These are phyloP conservation scores for Blumeriella jaapii DNA, from an alignment of 2,329 filamentous ascomycete species.

Conservation along the genomic window DNA sequence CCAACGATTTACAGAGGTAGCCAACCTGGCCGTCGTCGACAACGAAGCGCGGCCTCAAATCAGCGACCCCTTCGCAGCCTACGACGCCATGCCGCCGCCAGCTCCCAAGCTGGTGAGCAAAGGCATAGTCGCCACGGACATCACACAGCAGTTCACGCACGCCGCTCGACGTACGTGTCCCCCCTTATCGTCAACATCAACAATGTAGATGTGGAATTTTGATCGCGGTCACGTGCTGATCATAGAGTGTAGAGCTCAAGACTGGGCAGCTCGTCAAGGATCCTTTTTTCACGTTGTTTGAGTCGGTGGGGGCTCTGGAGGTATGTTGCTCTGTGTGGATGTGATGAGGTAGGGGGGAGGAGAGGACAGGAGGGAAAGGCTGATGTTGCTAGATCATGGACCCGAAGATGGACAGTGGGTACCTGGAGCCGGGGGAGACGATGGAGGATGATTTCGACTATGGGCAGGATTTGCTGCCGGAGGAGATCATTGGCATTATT, in stretches of 20 bases:
- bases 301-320: slow-evolving; percentile 81
- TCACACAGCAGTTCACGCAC: slow-evolving; percentile 42
- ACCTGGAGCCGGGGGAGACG: slow-evolving; percentile 64
- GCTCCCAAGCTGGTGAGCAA: slow-evolving; percentile 27
- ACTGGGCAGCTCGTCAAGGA: slow-evolving; percentile 86
- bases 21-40: slow-evolving; percentile 22
- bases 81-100: slow-evolving; percentile 21
- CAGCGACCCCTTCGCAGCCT: slow-evolving; percentile 19
- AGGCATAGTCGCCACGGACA: slow-evolving; percentile 45
- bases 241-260: slow-evolving; percentile 45
- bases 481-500: slow-evolving; percentile 84
- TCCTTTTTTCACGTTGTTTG: slow-evolving; percentile 86
- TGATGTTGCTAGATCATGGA: slow-evolving; percentile 72
- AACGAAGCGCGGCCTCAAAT: slow-evolving; percentile 15
- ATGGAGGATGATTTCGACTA: slow-evolving; percentile 77
- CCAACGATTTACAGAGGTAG: slow-evolving; percentile 19
- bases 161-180: slow-evolving; percentile 44
- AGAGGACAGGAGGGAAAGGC: neutral
- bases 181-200: slow-evolving; percentile 3
- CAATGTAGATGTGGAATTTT: neutral
- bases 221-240: slow-evolving; percentile 19
- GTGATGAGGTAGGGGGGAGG: slow-evolving; percentile 39
- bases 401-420: slow-evolving; percentile 96
- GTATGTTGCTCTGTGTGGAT: slow-evolving; percentile 29
- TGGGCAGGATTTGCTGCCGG: slow-evolving; percentile 51